A percentile compares a stretch with the other conserved stretches of the same genome.
Evolutionary conservation across 768 basidiomycete species (phyloP).

Genomic region (Xerocomus brunneocitrinus): DNA sequence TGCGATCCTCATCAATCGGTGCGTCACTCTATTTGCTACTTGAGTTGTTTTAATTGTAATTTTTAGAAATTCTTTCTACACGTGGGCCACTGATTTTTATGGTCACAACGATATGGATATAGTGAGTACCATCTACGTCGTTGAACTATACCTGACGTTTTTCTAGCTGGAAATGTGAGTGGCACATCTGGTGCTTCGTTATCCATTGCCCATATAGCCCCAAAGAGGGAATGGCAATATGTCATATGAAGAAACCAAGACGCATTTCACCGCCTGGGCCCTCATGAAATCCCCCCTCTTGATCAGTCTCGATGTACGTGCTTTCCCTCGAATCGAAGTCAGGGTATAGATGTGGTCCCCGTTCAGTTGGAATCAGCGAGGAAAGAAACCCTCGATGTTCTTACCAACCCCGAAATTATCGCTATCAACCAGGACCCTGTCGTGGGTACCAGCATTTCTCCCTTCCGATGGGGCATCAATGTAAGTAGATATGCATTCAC

Average conservation of each 20-base stretch:
- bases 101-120: constrained; percentile 70
- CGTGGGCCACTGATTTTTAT: constrained; percentile 61
- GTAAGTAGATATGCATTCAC: constrained; percentile 33
- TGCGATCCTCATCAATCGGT: constrained; percentile 53
- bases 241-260: constrained; percentile 58
- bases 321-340: constrained; percentile 6
- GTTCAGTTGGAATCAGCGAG: constrained; percentile 48
- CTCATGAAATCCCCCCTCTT: constrained; percentile 66
- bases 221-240: constrained; percentile 59
- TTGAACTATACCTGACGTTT: not conserved
- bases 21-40: not conserved
- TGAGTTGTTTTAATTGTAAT: not conserved
- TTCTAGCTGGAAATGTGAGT: constrained; percentile 52
- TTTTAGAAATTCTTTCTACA: constrained; percentile 59
- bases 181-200: not conserved
- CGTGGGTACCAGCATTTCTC: constrained; percentile 55
- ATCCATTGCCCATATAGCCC: not conserved
- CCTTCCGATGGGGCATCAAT: constrained; percentile 66
- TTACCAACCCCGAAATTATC: constrained; percentile 60
- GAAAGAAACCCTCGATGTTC: constrained; percentile 47
- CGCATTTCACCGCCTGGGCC: constrained; percentile 72
- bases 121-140: constrained; percentile 31
- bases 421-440: constrained; percentile 68
- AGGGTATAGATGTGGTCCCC: not conserved
- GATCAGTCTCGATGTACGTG: constrained; percentile 53